Evolutionary conservation across 805 yeast genomes (phyloP).

Genomic region (Myxozyma monticola): DNA sequence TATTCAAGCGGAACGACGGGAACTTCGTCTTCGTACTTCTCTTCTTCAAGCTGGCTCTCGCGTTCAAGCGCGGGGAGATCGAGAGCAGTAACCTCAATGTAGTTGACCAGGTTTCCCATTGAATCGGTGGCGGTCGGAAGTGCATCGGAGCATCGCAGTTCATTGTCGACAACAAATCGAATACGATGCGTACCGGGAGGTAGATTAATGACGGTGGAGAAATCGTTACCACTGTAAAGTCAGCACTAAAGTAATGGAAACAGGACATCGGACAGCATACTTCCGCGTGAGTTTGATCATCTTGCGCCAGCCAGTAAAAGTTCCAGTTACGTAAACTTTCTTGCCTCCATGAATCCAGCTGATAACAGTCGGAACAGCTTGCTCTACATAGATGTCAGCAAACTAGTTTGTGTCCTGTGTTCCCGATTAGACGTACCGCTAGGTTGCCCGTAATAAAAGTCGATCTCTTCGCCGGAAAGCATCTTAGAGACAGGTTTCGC

Average conservation of each 20-base stretch:
- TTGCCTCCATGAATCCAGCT: conserved; percentile 97
- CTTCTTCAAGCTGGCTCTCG: conserved; percentile 26
- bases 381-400: conserved; percentile 18
- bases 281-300: conserved; percentile 72
- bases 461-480: conserved; percentile 40
- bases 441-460: conserved; percentile 31
- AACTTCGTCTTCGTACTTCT: conserved; percentile 26
- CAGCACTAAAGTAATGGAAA: too few relatives aligned
- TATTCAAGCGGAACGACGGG: conserved; percentile 33
- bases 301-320: conserved; percentile 97
- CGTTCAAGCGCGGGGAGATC: conserved; percentile 32
- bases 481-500: conserved; percentile 38
- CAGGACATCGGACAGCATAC: too few relatives aligned
- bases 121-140: conserved; percentile 97
- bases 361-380: conserved; percentile 57
- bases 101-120: conserved; percentile 92
- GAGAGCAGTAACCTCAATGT: conserved; percentile 60
- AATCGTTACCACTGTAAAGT: conserved; percentile 39
- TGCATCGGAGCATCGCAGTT: conserved; percentile 80
- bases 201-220: conserved; percentile 68
- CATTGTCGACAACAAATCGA: conserved; percentile 91
- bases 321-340: conserved; percentile 93
- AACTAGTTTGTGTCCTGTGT: not conserved
- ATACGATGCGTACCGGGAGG: conserved; percentile 93
- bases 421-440: not conserved